These are phyloP conservation scores for Elymus sibiricus DNA, from an alignment of 176 grass and related monocot species.

Conservation along the genomic window DNA sequence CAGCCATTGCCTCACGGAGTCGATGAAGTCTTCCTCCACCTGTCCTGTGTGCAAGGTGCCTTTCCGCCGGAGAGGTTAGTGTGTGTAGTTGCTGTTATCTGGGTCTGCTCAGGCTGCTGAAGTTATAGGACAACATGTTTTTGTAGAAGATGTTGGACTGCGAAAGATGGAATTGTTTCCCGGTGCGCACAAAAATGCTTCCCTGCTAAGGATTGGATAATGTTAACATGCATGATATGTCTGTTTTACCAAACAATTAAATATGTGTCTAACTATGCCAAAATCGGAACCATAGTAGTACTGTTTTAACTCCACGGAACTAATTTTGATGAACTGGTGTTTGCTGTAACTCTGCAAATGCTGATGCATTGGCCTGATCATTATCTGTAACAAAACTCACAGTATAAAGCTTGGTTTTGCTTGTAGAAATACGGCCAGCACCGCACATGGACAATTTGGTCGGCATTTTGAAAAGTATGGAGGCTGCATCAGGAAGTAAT, in stretches of 20 bases:
- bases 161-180: background rate
- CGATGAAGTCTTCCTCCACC: constrained; percentile 67
- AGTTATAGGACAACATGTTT: background rate
- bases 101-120: background rate
- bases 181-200: background rate
- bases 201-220: background rate
- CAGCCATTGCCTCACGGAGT: constrained; percentile 66
- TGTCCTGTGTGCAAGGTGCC: constrained; percentile 91
- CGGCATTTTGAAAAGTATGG: constrained; percentile 82
- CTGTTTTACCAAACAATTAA: background rate
- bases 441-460: constrained; percentile 92
- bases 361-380: background rate
- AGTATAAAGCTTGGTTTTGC: constrained; percentile 9
- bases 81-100: background rate
- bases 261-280: background rate
- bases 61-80: constrained; percentile 71
- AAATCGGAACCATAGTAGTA: background rate
- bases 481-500: constrained; percentile 51
- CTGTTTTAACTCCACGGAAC: background rate
- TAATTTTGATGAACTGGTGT: background rate
- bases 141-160: background rate
- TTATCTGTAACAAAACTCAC: background rate
- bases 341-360: background rate
- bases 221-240: background rate
- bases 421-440: constrained; percentile 69